These are phyloP conservation scores for Paulownia fortunei DNA, from an alignment of 257 asterid species.

Conservation along the genomic window DNA sequence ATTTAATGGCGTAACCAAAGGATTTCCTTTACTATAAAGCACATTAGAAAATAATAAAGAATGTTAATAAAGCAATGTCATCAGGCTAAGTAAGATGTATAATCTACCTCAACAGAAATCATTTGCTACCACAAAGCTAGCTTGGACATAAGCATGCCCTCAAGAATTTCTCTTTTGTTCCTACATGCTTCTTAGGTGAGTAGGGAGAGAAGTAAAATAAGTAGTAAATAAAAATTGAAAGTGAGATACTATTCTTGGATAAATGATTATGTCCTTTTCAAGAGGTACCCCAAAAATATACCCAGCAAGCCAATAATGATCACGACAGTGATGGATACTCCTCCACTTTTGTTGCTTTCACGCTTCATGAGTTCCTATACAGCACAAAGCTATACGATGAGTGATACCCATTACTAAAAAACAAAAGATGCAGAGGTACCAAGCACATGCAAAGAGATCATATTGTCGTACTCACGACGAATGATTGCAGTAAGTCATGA, in stretches of 20 bases:
- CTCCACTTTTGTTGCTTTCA: constrained; percentile 49
- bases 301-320: constrained; percentile 60
- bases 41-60: constrained; percentile 31
- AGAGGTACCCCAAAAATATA: constrained; percentile 50
- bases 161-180: constrained; percentile 1
- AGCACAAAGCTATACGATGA: background rate
- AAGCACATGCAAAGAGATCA: background rate
- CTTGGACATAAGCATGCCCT: constrained; percentile 21
- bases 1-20: background rate
- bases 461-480: background rate
- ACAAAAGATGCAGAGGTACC: background rate
- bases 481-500: background rate
- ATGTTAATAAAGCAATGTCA: constrained; percentile 21
- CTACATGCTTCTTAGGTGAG: background rate
- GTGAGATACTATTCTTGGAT: background rate
- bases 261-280: constrained; percentile 51
- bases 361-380: constrained; percentile 54
- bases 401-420: background rate
- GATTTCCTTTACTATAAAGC: background rate
- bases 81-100: background rate
- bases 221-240: background rate
- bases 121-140: constrained; percentile 28
- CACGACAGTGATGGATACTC: constrained; percentile 50
- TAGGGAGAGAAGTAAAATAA: constrained; percentile 1
- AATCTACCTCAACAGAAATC: constrained; percentile 37